Base-by-base conservation (phyloP, 2,329 filamentous ascomycete genomes). In the Tolypocladium sp. region DNA sequence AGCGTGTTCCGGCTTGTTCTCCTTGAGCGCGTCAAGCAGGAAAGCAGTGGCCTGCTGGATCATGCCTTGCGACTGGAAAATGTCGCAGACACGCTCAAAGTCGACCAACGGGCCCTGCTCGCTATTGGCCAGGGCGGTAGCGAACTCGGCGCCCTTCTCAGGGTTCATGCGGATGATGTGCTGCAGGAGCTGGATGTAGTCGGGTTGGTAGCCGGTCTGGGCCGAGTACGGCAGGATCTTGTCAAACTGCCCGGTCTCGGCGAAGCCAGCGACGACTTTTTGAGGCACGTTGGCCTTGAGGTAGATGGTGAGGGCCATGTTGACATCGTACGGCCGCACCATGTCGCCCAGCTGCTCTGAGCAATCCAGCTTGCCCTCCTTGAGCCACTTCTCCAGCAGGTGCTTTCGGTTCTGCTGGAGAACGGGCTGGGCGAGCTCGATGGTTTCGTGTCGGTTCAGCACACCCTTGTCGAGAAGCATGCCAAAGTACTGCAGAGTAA, bases 41-140 rank as follows among this genome's bases (percentile, higher is more conserved):
- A 99, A 99, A n/a, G 93, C 92, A 3, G 95, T 99, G 9, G 93
- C 93, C 74, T 96, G 92, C 73, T 97, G 95, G 56, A 97, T 85
- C 92, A 97, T 94, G 69, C 92, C 92, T 74, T 99, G 94, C 12
- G 92, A 92, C 75, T 97, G 89, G 87, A 99, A 99, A 61, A 99
- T 92, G 73, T 99, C 94, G 55, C 97, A 91, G 30, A 97, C 92
- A 54, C 93, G 91, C 71, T 96, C 91, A 59, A 97, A 85, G 67
- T 97, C 94, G 65, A 99, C 88, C 60, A 97, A 79, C 30, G 92
- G 88, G 33, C 91, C 92, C 61, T 87, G 86, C 70, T 96, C 91
- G 67, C 94, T 88, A 73, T 94, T 96, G 51, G 91, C 93, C 62
- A 99, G 83, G 63, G 90, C 85, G n/a, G 89, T 90, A 27, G 94